Evolutionary conservation across 2,329 filamentous ascomycete genomes (phyloP).

Genomic region (Pseudogymnoascus sp.): DNA sequence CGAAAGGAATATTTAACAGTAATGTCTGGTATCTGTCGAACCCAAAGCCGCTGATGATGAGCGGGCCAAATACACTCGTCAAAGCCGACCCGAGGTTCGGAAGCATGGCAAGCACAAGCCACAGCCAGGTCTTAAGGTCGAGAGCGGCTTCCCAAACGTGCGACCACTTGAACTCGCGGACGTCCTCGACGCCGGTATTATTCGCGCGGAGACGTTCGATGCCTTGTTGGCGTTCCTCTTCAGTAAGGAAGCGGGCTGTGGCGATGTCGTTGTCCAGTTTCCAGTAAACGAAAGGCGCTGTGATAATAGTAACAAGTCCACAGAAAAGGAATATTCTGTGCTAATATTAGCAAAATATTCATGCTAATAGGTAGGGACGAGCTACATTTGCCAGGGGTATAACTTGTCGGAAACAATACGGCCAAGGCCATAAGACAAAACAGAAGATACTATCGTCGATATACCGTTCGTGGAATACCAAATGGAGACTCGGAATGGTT

Average conservation of each 20-base stretch:
- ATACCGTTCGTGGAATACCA: slow-evolving; percentile 51
- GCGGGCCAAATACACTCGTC: slow-evolving; percentile 1
- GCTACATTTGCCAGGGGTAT: slow-evolving; percentile 44
- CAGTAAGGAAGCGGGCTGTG: slow-evolving; percentile 47
- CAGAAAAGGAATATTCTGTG: slow-evolving; percentile 34
- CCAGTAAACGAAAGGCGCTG: slow-evolving; percentile 50
- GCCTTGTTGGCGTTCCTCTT: slow-evolving; percentile 43
- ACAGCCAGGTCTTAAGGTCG: slow-evolving; percentile 52
- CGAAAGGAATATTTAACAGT: slow-evolving; percentile 35
- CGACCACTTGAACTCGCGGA: slow-evolving; percentile 46
- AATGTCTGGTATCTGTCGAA: slow-evolving; percentile 6
- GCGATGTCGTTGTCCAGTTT: slow-evolving; percentile 48
- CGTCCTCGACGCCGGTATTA: slow-evolving; percentile 47
- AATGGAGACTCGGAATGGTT: slow-evolving; percentile 47
- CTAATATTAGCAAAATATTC: slow-evolving; percentile 13
- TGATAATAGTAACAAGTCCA: slow-evolving; percentile 40
- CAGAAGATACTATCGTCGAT: slow-evolving; percentile 41
- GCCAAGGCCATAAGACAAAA: slow-evolving; percentile 48
- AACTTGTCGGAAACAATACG: slow-evolving; percentile 45
- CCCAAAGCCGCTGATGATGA: slow-evolving; percentile 6
- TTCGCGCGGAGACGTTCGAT: slow-evolving; percentile 39
- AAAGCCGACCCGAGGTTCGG: slow-evolving; percentile 4
- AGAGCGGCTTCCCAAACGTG: slow-evolving; percentile 45
- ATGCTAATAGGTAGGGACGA: slow-evolving; percentile 39
- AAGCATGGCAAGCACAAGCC: slow-evolving; percentile 5